Percentiles rank a stretch among this genome's conserved stretches.
Conservation (phyloP, 176 grass and related monocot genomes). For the Thalia dealbata region DNA sequence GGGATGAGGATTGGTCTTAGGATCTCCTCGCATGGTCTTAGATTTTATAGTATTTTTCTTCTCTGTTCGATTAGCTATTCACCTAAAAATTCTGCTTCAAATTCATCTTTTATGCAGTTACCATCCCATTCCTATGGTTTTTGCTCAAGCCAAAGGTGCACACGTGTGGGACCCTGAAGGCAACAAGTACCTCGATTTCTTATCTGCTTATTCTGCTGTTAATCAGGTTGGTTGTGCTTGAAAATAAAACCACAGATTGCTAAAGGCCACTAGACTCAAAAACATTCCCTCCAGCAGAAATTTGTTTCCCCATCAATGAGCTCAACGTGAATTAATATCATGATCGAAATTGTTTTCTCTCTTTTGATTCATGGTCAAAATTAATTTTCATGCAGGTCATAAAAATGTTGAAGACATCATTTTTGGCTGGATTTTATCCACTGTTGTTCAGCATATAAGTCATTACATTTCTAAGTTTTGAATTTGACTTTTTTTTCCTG, state of each 20-base stretch:
- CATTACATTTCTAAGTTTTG: neutral
- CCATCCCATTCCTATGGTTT: conserved; percentile 88
- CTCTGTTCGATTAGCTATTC: neutral
- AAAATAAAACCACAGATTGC: neutral
- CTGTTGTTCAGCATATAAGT: neutral
- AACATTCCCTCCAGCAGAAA: no score
- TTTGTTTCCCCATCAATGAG: neutral
- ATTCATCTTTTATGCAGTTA: conserved; percentile 33
- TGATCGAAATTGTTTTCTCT: neutral
- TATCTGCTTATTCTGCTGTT: conserved; percentile 94
- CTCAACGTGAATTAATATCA: neutral
- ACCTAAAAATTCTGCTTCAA: neutral
- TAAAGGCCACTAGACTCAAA: neutral
- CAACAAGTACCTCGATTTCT: conserved; percentile 90
- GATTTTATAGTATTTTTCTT: neutral
- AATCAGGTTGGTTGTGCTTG: conserved; percentile 49
- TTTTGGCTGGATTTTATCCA: no score
- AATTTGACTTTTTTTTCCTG: conserved; percentile 11
- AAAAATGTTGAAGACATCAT: no score
- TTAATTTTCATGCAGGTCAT: no score
- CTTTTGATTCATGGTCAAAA: no score
- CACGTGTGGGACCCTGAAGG: conserved; percentile 88
- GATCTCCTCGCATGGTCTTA: no score
- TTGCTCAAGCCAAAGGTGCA: conserved; percentile 69
- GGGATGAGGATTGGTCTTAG: neutral